phyloP scores from a whole-genome alignment of 768 basidiomycete species.

The Boletus vermiculosoides region DNA sequence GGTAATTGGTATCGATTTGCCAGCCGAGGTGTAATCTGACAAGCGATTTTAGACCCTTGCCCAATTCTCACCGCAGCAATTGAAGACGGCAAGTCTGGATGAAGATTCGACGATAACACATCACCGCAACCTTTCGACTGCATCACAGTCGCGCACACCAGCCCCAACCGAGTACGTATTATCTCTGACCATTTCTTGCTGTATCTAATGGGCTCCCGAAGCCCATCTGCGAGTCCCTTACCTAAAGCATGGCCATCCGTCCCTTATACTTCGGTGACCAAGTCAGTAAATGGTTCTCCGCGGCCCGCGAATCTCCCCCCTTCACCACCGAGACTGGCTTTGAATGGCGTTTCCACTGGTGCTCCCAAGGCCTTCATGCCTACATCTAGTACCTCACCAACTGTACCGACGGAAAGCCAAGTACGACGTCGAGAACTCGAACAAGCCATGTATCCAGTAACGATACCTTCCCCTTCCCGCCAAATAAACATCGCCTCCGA shows the following conservation, averaged over 20 bases:
- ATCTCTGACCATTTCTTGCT: slow-evolving; percentile 4
- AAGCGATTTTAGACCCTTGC: slow-evolving; percentile 50
- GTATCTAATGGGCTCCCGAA: slow-evolving; percentile 12
- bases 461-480: slow-evolving; percentile 30
- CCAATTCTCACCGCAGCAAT: slow-evolving; percentile 58
- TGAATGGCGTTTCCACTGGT: slow-evolving; percentile 67
- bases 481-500: slow-evolving; percentile 30
- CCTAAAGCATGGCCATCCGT: slow-evolving; percentile 43
- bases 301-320: slow-evolving; percentile 34
- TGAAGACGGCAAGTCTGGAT: slow-evolving; percentile 24
- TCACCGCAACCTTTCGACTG: slow-evolving; percentile 13
- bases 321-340: slow-evolving; percentile 60
- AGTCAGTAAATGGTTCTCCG: slow-evolving; percentile 15
- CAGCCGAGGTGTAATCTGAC: slow-evolving; percentile 8
- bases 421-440: slow-evolving; percentile 54
- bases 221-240: slow-evolving; percentile 9
- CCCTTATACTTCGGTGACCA: slow-evolving; percentile 39
- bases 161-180: slow-evolving; percentile 22
- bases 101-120: slow-evolving; percentile 25
- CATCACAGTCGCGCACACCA: slow-evolving; percentile 12
- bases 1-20: slow-evolving; percentile 36
- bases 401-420: slow-evolving; percentile 45
- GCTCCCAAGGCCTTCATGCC: slow-evolving; percentile 49
- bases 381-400: slow-evolving; percentile 18
- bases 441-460: slow-evolving; percentile 44